phyloP scores from a whole-genome alignment of 345 rosid species.

The Populus tremula region DNA sequence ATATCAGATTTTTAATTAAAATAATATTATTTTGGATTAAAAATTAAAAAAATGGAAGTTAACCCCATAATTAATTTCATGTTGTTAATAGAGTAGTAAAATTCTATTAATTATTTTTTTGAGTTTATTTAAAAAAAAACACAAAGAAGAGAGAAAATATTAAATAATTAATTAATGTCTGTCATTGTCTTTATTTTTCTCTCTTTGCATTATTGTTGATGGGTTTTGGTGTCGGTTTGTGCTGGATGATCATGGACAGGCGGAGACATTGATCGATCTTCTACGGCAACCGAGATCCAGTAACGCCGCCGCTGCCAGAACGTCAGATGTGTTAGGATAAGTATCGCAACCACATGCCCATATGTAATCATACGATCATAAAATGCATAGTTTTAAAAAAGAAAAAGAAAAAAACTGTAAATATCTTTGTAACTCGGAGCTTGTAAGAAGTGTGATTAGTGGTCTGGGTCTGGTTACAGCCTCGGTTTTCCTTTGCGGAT shows the following conservation, averaged over 20 bases:
- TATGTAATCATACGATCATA: conserved; percentile 13
- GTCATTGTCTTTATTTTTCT: too few relatives aligned
- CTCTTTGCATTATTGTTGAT: neutral
- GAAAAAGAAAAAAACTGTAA: neutral
- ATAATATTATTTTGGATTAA: too few relatives aligned
- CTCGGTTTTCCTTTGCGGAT: neutral
- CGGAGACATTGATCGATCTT: conserved; percentile 69
- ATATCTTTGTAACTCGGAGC: neutral
- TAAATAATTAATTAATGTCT: too few relatives aligned
- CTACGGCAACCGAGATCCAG: conserved; percentile 91
- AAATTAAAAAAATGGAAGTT: too few relatives aligned
- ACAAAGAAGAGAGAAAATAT: too few relatives aligned
- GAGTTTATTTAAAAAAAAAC: too few relatives aligned
- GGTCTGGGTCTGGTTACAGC: conserved; percentile 5
- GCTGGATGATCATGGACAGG: conserved; percentile 46
- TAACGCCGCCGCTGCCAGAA: conserved; percentile 47
- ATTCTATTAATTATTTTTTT: too few relatives aligned
- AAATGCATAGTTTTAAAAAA: neutral
- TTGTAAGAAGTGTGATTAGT: neutral
- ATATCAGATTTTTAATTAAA: too few relatives aligned
- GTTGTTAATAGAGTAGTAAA: too few relatives aligned
- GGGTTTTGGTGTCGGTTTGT: conserved; percentile 30
- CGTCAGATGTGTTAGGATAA: conserved; percentile 43
- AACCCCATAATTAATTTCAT: too few relatives aligned
- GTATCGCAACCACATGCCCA: conserved; percentile 22